Evolutionary conservation across 306 rosid genomes (phyloP), one percentile per base, ranked within the genome.

Genomic region (Lablab purpureus): DNA sequence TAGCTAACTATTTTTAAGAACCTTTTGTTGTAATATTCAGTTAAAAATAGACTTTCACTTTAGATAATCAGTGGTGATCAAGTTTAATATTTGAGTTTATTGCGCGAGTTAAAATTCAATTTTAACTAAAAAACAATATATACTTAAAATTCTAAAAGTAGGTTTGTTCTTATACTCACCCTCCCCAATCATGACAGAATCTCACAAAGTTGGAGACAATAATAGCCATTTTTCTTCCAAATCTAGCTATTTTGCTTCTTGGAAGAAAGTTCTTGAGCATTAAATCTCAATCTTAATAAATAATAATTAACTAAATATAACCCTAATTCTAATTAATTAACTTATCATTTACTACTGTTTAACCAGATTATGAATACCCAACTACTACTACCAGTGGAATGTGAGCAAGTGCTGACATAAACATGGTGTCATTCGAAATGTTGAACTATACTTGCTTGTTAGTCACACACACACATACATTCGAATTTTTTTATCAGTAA

Each of bases 361-460:
- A 68, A 69, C 52, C 19, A 60, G 43, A 15, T 46, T 45, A 28
- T 64, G 19, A 69, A 65, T 50, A 30, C 27, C 45, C 30, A 71
- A 64, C 63, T 40, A 52, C 32, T 18, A 22, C 37, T 51, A 17
- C 32, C 9, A 71, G 65, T 79, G 87, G 59, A 41, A 11, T 72
- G 74, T 76, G 85, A 86, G 51, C 34, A 75, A 73, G 22, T 72
- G 84, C 87, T 88, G 92, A 88, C 88, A 82, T 84, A 82, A 80
- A 71, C 80, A 87, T 84, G 83, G 13, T 87, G 90, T 90, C 92
- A 88, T 79, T 47, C 65, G 3, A 71, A 49, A 45, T 21, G 51
- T 32, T 79, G 7, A 79, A 59, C 47, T 59, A 41, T 43, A 17
- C 32, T 79, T 36, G 40, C 40, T 36, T 6, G 40, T 6, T n/a